Evolutionary conservation across 176 grass and related monocot species (phyloP).

Genomic region (Sorghum bicolor): DNA sequence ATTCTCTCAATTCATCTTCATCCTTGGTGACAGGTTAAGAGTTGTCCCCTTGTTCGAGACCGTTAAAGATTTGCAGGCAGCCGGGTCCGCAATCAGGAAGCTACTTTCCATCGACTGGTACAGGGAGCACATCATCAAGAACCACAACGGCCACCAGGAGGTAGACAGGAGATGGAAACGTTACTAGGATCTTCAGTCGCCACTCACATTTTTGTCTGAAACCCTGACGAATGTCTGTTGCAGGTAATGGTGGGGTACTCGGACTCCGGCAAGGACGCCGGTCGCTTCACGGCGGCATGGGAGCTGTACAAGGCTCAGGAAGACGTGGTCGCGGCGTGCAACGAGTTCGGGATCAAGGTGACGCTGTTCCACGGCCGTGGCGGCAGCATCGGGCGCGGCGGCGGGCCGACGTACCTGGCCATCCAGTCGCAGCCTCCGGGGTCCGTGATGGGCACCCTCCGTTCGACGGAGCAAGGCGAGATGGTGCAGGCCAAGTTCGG

Average conservation of each 20-base stretch:
- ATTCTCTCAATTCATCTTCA: neutral
- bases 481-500: conserved; percentile 99
- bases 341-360: conserved; percentile 85
- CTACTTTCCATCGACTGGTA: conserved; percentile 92
- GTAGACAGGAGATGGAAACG: conserved; percentile 27
- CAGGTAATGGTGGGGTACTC: conserved; percentile 99
- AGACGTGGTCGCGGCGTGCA: conserved; percentile 73
- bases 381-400: conserved; percentile 88
- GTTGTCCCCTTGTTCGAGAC: conserved; percentile 97
- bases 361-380: conserved; percentile 96
- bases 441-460: conserved; percentile 81
- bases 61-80: conserved; percentile 87
- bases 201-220: neutral
- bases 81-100: conserved; percentile 81
- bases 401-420: conserved; percentile 87
- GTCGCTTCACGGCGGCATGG: conserved; percentile 88
- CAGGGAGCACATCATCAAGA: conserved; percentile 79
- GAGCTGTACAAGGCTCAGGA: conserved; percentile 95
- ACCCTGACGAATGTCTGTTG: neutral
- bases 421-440: conserved; percentile 94
- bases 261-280: conserved; percentile 94
- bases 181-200: neutral
- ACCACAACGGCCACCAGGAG: conserved; percentile 90
- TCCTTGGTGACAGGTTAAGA: conserved; percentile 62
- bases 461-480: conserved; percentile 95